Base-by-base conservation (phyloP, 495 filamentous ascomycete species). In the Xylaria intraflava region DNA sequence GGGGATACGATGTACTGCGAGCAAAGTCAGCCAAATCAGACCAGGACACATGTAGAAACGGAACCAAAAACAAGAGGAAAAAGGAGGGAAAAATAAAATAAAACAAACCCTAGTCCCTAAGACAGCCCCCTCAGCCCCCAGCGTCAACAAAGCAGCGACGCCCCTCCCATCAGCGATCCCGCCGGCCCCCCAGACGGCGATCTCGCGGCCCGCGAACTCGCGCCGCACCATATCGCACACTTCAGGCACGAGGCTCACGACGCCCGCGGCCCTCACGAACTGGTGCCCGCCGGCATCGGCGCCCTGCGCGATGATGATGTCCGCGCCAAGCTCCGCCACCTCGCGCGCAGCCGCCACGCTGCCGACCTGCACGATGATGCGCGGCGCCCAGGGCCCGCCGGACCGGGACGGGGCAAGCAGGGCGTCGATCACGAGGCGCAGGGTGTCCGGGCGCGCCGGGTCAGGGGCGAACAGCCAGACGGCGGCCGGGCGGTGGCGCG, bases 231-330 rank as follows among this genome's bases (percentile, higher is more conserved):
- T 64, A 61, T 87, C 83, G n/a, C 61, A 62, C 35, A 72, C 54
- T 58, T 74, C 72, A 2, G 67, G 65, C 2, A 72, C 65, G 6
- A 76, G 26, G n/a, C 64, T 67, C 20, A 76, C 60, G 42, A 90
- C 58, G 1, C 86, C 79, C 1, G 84, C 74, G 2, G 81, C 82
- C 0, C 62, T 59, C 0, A 64, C 74, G 23, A 80, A 76, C 38
- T 87, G 87, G 62, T 93, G 88, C 0, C 88, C 88, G 0, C 88
- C 88, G 0, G 88, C 82, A 57, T 93, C 88, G 0, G 73, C 58
- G 0, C 88, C 88, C 67, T 93, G 88, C 0, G 85, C 77, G 1
- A 90, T 83, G 8, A 92, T 59, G 7, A 85, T 77, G 56, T 90
- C 83, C 2, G 81, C 84, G 3, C 68, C 64, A 6, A 68, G 49